phyloP scores from a whole-genome alignment of 202 grass and related monocot species.

The Hordeum pubiflorum region DNA sequence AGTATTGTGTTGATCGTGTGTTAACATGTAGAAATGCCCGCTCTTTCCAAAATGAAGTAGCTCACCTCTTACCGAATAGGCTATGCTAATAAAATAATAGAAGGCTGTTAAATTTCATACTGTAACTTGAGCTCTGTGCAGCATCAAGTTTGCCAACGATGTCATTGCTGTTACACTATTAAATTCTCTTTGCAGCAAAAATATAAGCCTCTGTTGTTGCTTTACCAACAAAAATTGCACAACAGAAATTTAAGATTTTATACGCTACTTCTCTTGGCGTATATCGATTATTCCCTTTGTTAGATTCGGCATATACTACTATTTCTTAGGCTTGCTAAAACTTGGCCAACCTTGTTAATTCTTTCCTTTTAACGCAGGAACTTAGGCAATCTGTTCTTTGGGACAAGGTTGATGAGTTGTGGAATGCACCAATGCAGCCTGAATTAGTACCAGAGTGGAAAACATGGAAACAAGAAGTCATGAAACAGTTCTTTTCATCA shows the following conservation, averaged over 20 bases:
- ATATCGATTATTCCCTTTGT: conserved; percentile 25
- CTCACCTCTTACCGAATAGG: not conserved
- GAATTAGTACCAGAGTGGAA: conserved; percentile 83
- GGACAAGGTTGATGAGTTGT: conserved; percentile 58
- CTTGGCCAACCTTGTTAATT: conserved; percentile 17
- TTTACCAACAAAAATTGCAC: conserved; percentile 7
- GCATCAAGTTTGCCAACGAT: not conserved
- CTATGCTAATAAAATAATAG: not conserved
- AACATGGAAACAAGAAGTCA: conserved; percentile 88
- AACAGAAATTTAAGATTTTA: not conserved
- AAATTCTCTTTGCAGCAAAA: not conserved
- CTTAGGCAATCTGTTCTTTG: conserved; percentile 67
- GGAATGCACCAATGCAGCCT: conserved; percentile 63
- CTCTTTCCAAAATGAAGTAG: not conserved
- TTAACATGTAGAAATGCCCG: not conserved
- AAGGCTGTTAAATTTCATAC: not conserved
- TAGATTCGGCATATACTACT: conserved; percentile 8
- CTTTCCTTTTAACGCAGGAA: conserved; percentile 51
- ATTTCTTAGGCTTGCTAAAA: conserved; percentile 24
- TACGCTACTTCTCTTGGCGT: not conserved
- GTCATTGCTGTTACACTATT: conserved; percentile 1
- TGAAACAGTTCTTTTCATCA: conserved; percentile 65
- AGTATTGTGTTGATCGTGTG: not conserved
- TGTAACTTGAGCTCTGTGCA: not conserved
- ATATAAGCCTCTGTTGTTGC: not conserved